Evolutionary conservation across 2,329 filamentous ascomycete genomes (phyloP).

Genomic region (Curvularia sp.): DNA sequence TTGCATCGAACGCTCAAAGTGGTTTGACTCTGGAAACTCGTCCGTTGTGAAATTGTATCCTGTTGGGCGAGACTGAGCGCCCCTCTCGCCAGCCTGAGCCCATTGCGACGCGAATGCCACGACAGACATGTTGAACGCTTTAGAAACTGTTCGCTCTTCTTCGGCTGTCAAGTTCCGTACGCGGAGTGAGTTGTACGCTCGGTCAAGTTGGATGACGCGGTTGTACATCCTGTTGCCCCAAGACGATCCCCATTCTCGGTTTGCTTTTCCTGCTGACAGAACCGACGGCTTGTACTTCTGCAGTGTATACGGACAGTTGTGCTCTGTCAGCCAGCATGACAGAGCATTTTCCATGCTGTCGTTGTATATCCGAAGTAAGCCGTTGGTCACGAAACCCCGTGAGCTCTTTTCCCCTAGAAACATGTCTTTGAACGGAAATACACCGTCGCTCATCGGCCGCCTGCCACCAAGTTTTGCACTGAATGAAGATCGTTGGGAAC

Average conservation of each 20-base stretch:
- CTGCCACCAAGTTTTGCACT: background rate
- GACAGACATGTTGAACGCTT: slow-evolving; percentile 58
- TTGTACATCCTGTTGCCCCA: slow-evolving; percentile 56
- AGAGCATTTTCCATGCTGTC: slow-evolving; percentile 62
- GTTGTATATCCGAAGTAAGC: slow-evolving; percentile 60
- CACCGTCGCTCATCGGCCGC: slow-evolving; percentile 1
- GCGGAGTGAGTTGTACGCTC: slow-evolving; percentile 38
- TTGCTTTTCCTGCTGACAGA: slow-evolving; percentile 43
- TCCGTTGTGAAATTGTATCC: slow-evolving; percentile 27
- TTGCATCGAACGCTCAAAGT: slow-evolving; percentile 50
- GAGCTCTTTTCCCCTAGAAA: slow-evolving; percentile 31
- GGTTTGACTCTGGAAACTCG: slow-evolving; percentile 12
- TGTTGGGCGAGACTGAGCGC: slow-evolving; percentile 14
- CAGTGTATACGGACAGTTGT: slow-evolving; percentile 58
- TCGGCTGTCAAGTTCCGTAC: slow-evolving; percentile 52
- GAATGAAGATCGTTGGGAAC: background rate
- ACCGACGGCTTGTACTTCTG: slow-evolving; percentile 32
- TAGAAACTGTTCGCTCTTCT: slow-evolving; percentile 48
- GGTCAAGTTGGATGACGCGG: slow-evolving; percentile 58
- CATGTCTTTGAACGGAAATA: slow-evolving; percentile 41
- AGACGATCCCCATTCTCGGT: slow-evolving; percentile 49
- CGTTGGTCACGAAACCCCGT: slow-evolving; percentile 48
- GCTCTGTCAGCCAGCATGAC: slow-evolving; percentile 63
- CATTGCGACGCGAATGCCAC: slow-evolving; percentile 63
- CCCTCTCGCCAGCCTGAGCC: slow-evolving; percentile 40